Base-by-base conservation (phyloP, 306 rosid species). In the Lablab purpureus region DNA sequence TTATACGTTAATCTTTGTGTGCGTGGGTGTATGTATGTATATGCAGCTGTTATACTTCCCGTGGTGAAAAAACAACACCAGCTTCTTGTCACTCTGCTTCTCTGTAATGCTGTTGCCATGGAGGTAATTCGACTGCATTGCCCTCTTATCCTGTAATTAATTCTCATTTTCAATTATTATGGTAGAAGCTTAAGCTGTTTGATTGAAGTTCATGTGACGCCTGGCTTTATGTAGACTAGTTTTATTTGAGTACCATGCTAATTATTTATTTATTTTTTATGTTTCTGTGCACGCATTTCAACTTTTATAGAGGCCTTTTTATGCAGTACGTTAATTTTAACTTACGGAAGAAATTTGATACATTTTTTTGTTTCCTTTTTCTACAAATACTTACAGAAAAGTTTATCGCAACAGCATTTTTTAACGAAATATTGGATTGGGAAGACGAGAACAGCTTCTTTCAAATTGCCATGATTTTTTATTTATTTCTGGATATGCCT, bases 61-160 rank as follows among this genome's bases (percentile, higher is more conserved):
- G 99, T 96, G 37, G 94, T 96, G 79, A 89, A 96, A 80, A 96
- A 91, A 83, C 99, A 96, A 72, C 99, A 96, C 76, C 99, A 93
- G 91, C 97, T 96, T 71, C 97, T 96, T 23, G 99, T 96, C 14
- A 96, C 99, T 37, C 76, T 93, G 82, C 98, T 96, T 55, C 89
- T 96, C 43, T 96, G 99, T 66, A 96, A 96, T 89, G 98, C 99
- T 17, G 84, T 63, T 30, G 89, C 99, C 46, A 96, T 96, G 99
- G 99, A 96, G 89, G 99, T 92, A 83, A 78, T 82, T 75, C 1
- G 15, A 43, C 49, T 12, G 49, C 49, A 11, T 43, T 43, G 49
- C 5, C 2, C 12, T 17, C 17, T 11, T 43, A 11, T 43, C 15
- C 15, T 43, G 5, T 43, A 43, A 43, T 41, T 5, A 18, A 50